Conservation (phyloP, 306 rosid genomes). For the Vigna trinervia region DNA sequence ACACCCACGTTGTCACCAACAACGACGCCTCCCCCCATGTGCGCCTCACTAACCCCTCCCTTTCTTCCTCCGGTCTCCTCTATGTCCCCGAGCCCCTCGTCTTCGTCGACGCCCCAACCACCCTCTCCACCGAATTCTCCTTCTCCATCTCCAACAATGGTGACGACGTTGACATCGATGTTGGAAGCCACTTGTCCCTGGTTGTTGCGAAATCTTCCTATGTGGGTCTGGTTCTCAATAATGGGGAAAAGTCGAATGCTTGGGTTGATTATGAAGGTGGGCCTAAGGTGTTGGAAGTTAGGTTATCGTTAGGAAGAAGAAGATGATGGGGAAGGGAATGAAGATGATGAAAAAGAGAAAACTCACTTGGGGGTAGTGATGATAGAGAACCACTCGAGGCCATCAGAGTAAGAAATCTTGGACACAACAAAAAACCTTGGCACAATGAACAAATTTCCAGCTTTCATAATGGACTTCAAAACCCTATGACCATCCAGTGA, state of each 20-base stretch:
- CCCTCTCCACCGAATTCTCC: slow-evolving; percentile 51
- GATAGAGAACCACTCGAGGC: slow-evolving; percentile 94
- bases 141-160: slow-evolving; percentile 63
- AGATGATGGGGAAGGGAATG: no score
- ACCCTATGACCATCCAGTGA: slow-evolving; percentile 78
- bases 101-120: slow-evolving; percentile 27
- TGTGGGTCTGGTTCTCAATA: background rate
- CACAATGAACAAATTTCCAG: slow-evolving; percentile 81
- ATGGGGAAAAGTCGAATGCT: no score
- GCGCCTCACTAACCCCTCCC: slow-evolving; percentile 48
- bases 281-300: no score
- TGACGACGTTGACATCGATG: slow-evolving; percentile 52
- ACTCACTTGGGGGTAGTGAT: slow-evolving; percentile 77
- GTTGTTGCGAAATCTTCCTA: slow-evolving; percentile 48
- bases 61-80: slow-evolving; percentile 61
- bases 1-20: slow-evolving; percentile 49
- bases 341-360: background rate
- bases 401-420: slow-evolving; percentile 80
- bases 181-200: slow-evolving; percentile 51
- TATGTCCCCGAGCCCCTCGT: slow-evolving; percentile 47
- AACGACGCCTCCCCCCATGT: slow-evolving; percentile 46
- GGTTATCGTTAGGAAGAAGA: no score
- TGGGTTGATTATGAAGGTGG: no score
- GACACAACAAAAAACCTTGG: slow-evolving; percentile 87
- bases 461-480: slow-evolving; percentile 71